phyloP scores from a whole-genome alignment of 2,329 filamentous ascomycete species.

The Westerdykella aurantiaca region DNA sequence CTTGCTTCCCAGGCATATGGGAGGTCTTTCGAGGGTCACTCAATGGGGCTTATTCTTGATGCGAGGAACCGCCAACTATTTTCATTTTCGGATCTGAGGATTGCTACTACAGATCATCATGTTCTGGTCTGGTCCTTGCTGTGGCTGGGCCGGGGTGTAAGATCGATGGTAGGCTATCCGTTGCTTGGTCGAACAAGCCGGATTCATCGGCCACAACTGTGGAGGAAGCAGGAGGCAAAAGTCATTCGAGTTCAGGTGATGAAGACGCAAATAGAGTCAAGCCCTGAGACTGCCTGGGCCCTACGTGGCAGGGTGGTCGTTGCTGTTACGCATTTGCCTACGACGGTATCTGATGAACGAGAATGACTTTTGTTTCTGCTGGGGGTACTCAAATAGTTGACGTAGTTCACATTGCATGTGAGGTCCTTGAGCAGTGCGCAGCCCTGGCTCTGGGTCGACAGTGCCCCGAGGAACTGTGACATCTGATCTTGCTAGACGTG shows the following conservation, averaged over 20 bases:
- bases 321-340: constrained; percentile 40
- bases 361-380: constrained; percentile 10
- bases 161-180: constrained; percentile 26
- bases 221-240: background rate
- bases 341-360: constrained; percentile 45
- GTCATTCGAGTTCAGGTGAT: constrained; percentile 64
- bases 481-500: too few relatives aligned
- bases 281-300: constrained; percentile 66
- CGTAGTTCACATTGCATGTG: too few relatives aligned
- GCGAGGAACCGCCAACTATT: constrained; percentile 68
- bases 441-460: too few relatives aligned
- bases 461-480: too few relatives aligned
- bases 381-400: background rate
- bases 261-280: constrained; percentile 98
- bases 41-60: constrained; percentile 99
- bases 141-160: constrained; percentile 6
- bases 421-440: too few relatives aligned
- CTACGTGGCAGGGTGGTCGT: constrained; percentile 41
- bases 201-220: constrained; percentile 41
- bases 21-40: constrained; percentile 64
- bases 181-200: constrained; percentile 64
- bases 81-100: constrained; percentile 43
- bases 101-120: constrained; percentile 16
- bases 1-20: constrained; percentile 35
- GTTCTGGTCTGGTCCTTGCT: constrained; percentile 9